These are phyloP conservation scores for Guillardia theta DNA, from an alignment of 78 protist genomes.

Conservation along the genomic window DNA sequence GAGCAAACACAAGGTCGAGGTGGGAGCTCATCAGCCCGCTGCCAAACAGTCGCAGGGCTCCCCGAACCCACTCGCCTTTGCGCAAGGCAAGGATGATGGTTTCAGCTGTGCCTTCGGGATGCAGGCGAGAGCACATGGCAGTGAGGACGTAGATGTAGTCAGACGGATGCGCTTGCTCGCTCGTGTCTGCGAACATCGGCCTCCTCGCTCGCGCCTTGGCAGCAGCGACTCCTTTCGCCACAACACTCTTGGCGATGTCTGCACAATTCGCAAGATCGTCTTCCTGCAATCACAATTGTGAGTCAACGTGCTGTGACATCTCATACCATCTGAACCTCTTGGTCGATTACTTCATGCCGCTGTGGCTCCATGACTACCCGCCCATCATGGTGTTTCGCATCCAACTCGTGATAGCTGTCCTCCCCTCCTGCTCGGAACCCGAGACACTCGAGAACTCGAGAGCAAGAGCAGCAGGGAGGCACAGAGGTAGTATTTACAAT, in stretches of 20 bases:
- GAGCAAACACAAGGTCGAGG: not conserved
- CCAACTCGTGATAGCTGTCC: no score
- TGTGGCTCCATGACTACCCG: no score
- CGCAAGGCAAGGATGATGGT: not conserved
- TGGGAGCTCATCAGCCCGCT: not conserved
- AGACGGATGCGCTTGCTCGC: not conserved
- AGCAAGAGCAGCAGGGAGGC: no score
- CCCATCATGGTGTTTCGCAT: no score
- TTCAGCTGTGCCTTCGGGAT: not conserved
- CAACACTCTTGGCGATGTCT: not conserved
- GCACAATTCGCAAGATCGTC: not conserved
- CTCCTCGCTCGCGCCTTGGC: not conserved
- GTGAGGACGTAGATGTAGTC: not conserved
- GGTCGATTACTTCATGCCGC: no score
- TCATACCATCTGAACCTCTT: no score
- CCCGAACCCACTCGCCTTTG: not conserved
- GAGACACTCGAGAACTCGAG: no score
- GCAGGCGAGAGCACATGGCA: not conserved
- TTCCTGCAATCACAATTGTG: no score
- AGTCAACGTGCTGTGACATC: no score
- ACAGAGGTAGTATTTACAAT: no score
- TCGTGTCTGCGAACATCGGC: not conserved
- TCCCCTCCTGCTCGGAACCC: no score
- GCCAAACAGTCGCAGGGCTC: not conserved
- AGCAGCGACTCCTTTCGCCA: not conserved